A percentile compares a stretch with the other conserved stretches of the same genome.
These are phyloP conservation scores for Saccharomyces pastorianus DNA, from an alignment of 1,139 yeast species.

Conservation along the genomic window DNA sequence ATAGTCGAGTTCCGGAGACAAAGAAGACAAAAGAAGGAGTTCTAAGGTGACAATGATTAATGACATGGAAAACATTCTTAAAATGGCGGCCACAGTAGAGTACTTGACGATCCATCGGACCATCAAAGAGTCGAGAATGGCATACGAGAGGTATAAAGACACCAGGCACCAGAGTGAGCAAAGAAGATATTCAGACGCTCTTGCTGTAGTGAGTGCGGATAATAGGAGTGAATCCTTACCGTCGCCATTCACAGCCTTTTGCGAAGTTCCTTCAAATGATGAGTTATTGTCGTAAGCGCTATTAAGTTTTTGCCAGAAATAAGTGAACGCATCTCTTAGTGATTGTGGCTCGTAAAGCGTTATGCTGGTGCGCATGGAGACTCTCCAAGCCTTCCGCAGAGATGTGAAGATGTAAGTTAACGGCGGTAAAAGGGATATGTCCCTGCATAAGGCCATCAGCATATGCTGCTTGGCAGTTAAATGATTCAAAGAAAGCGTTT, in stretches of 20 bases:
- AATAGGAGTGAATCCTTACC: constrained; percentile 20
- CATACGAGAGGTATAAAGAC: constrained; percentile 73
- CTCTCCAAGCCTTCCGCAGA: constrained; percentile 41
- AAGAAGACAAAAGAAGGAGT: constrained; percentile 55
- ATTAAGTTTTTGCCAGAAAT: constrained; percentile 29
- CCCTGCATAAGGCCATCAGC: constrained; percentile 64
- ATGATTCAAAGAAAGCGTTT: constrained; percentile 27
- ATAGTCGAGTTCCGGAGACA: constrained; percentile 48
- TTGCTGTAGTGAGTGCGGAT: constrained; percentile 42
- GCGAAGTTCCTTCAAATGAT: not conserved
- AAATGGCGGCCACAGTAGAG: constrained; percentile 78
- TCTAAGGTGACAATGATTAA: constrained; percentile 63
- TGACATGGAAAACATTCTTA: constrained; percentile 77
- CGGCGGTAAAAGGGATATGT: constrained; percentile 61
- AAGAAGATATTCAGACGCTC: constrained; percentile 61
- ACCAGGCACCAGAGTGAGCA: constrained; percentile 81
- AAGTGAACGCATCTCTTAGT: constrained; percentile 29
- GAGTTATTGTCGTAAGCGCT: constrained; percentile 5
- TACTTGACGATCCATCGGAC: constrained; percentile 90
- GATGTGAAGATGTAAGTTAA: constrained; percentile 49
- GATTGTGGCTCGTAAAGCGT: constrained; percentile 30
- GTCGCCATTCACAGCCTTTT: constrained; percentile 6
- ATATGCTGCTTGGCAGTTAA: constrained; percentile 72
- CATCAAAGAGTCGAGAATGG: constrained; percentile 82
- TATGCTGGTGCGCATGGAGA: constrained; percentile 17